A percentile compares a stretch with the other conserved stretches of the same genome.
Conservation (phyloP, 192 early-diverging fungal genomes). For the Backusella psychrophila region DNA sequence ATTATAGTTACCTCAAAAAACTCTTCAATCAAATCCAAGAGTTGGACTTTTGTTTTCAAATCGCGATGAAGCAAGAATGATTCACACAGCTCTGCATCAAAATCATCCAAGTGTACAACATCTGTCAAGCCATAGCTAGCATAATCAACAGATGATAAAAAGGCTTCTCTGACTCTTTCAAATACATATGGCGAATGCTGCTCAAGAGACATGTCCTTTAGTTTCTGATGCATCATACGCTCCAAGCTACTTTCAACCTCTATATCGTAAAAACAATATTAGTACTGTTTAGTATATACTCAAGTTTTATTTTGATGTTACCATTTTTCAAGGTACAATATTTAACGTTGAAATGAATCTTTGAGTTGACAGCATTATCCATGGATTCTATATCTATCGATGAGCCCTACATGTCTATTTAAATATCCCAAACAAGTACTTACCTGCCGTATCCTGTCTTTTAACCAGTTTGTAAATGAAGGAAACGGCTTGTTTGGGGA, state of each 20-base stretch:
- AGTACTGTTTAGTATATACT: neutral
- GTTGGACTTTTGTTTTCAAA: constrained; percentile 45
- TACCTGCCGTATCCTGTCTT: constrained; percentile 38
- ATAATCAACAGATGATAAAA: constrained; percentile 54
- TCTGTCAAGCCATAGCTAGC: constrained; percentile 59
- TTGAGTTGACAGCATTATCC: constrained; percentile 21
- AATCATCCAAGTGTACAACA: constrained; percentile 50
- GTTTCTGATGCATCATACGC: constrained; percentile 36
- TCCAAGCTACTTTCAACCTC: constrained; percentile 50
- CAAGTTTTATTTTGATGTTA: constrained; percentile 7
- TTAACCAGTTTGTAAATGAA: constrained; percentile 57
- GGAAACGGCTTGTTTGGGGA: constrained; percentile 50
- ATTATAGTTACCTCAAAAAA: constrained; percentile 46
- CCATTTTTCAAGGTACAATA: constrained; percentile 49
- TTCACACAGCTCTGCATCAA: constrained; percentile 48
- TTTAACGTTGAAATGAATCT: constrained; percentile 52
- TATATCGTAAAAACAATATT: neutral
- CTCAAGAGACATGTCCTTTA: constrained; percentile 42
- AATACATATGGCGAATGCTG: constrained; percentile 49
- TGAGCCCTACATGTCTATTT: neutral
- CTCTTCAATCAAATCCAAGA: constrained; percentile 50
- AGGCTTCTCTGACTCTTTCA: constrained; percentile 44
- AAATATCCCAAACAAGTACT: neutral
- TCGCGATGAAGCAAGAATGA: constrained; percentile 47
- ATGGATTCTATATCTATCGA: neutral